These are phyloP conservation scores for Dichomitus squalens DNA, from an alignment of 1,284 basidiomycete species.

Conservation along the genomic window DNA sequence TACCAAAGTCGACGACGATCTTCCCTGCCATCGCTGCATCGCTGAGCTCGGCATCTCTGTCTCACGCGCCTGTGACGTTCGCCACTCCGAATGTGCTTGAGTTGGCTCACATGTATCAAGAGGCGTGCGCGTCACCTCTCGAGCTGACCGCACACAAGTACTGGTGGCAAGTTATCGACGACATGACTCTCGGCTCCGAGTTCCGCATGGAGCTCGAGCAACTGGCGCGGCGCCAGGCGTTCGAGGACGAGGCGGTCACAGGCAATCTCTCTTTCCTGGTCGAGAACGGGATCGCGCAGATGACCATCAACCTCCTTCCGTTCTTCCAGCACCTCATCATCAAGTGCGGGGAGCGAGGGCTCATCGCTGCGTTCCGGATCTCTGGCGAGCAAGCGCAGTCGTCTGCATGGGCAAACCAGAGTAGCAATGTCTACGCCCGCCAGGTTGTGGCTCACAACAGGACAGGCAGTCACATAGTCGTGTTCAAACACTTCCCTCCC, in stretches of 20 bases:
- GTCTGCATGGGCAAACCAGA: conserved; percentile 50
- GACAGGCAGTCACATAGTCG: conserved; percentile 47
- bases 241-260: conserved; percentile 38
- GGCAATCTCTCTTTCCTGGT: conserved; percentile 66
- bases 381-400: conserved; percentile 39
- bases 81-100: conserved; percentile 84
- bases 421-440: conserved; percentile 48
- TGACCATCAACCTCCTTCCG: conserved; percentile 79
- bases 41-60: conserved; percentile 27
- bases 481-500: conserved; percentile 75
- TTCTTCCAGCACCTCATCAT: conserved; percentile 82
- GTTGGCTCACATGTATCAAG: conserved; percentile 65
- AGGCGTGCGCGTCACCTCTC: conserved; percentile 46
- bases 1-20: conserved; percentile 75
- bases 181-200: conserved; percentile 58
- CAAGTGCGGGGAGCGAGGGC: conserved; percentile 78
- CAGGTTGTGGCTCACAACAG: conserved; percentile 54
- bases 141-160: conserved; percentile 51
- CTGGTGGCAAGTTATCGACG: conserved; percentile 72
- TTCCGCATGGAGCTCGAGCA: conserved; percentile 69
- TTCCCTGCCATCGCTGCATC: conserved; percentile 60
- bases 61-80: conserved; percentile 58
- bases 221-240: conserved; percentile 50
- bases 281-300: conserved; percentile 71
- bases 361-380: conserved; percentile 65